A percentile compares a stretch with the other conserved stretches of the same genome.
These are phyloP conservation scores for Hordeum vulgare DNA, from an alignment of 176 grass and related monocot genomes.

Conservation along the genomic window MorexV3_pseudomolecules_assembly NC_058522.1:135434449-135434948, in stretches of 20 bases:
- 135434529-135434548: neutral
- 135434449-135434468: too few relatives aligned
- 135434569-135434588: neutral
- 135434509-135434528: too few relatives aligned
- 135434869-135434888: neutral
- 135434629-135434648: constrained; percentile 75
- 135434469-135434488: too few relatives aligned
- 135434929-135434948: neutral
- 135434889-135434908: neutral
- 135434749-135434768: constrained; percentile 93
- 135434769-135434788: constrained; percentile 89
- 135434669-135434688: constrained; percentile 68
- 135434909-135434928: neutral
- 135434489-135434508: too few relatives aligned
- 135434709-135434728: constrained; percentile 95
- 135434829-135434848: neutral
- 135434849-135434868: neutral
- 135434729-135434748: constrained; percentile 89
- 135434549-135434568: neutral
- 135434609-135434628: neutral
- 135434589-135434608: neutral
- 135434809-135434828: neutral
- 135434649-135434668: constrained; percentile 91
- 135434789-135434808: constrained; percentile 26
- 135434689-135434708: constrained; percentile 73